Percentiles rank a stretch among this genome's conserved stretches.
phyloP scores from a whole-genome alignment of 768 basidiomycete species.

The Termitomyces sp. region DNA sequence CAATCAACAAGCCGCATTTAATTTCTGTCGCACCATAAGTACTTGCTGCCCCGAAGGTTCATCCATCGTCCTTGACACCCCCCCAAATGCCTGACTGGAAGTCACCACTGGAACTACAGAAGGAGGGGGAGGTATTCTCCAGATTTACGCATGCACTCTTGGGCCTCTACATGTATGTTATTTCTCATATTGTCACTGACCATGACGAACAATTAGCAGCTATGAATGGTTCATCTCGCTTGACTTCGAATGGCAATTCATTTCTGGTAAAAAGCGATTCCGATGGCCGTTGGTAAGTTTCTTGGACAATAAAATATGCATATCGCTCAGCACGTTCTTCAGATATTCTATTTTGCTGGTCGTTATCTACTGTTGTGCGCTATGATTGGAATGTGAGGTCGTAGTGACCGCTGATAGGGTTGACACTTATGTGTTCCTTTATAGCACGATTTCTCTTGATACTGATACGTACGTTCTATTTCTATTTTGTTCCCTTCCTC shows the following conservation, averaged over 20 bases:
- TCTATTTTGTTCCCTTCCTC: not conserved
- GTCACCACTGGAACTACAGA: slow-evolving; percentile 40
- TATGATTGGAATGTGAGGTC: slow-evolving; percentile 64
- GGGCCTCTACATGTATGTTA: slow-evolving; percentile 50
- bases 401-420: not conserved
- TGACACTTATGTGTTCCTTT: not conserved
- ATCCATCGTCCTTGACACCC: not conserved
- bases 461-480: slow-evolving; percentile 31
- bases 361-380: slow-evolving; percentile 65
- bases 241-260: slow-evolving; percentile 59
- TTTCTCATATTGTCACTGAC: not conserved
- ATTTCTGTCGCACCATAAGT: slow-evolving; percentile 1
- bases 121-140: slow-evolving; percentile 41
- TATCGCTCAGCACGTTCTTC: not conserved
- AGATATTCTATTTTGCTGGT: slow-evolving; percentile 68
- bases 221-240: slow-evolving; percentile 65
- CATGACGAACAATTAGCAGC: slow-evolving; percentile 24
- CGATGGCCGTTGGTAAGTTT: slow-evolving; percentile 62
- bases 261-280: slow-evolving; percentile 55
- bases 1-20: not conserved
- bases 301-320: not conserved
- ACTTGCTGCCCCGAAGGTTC: not conserved
- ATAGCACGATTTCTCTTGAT: slow-evolving; percentile 51
- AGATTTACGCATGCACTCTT: slow-evolving; percentile 57
- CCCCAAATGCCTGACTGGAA: slow-evolving; percentile 52